Base-by-base conservation (phyloP, 1,284 basidiomycete species). In the Ustilago hordei region DNA sequence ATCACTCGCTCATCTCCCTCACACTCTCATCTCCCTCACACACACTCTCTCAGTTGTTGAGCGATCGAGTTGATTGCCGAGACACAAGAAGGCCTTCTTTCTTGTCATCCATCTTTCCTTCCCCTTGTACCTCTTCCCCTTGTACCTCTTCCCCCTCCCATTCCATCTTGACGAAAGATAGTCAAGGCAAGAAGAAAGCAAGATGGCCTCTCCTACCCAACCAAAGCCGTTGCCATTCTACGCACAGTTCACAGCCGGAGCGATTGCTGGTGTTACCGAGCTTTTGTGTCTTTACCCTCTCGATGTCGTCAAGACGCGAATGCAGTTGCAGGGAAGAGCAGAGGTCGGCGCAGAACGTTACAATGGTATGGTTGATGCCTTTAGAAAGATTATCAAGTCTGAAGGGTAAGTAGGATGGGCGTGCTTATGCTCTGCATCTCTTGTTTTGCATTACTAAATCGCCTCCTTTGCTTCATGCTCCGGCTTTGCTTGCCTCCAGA, bases 261-360 rank as follows among this genome's bases (percentile, higher is more conserved):
- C 95, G 8, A 93, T 95, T 78, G 94, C 95, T 79, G 93, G 89
- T 81, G 88, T 89, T 55, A 90, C 90, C 13, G 96, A 99, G 87
- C 93, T 99, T 64, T 89, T 97, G 79, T 95, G 91, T 9, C 94
- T 98, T 81, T 95, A 96, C 81, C 95, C 95, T 67, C 92, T 96
- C 75, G 79, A 85, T 73, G 84, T 85, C 19, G 84, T 98, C 87
- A 99, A 99, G 89, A 99, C 96, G 12, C 93, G 96, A 38, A 95
- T 98, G 91, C 97, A 99, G 87, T 89, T 99, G 32, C 93, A 94
- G 86, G 93, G 91, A 7, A 94, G 93, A 87, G 88, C 90, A 43
- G 88, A 90, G 58, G 88, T 90, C 64, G 86, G 84, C 17, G 81
- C 80, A 0, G 85, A 86, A 48, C 78, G 85, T 47, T 88, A 88